A percentile compares a stretch with the other conserved stretches of the same genome.
These are phyloP conservation scores for Huntiella savannae DNA, from an alignment of 2,329 filamentous ascomycete genomes.

Conservation along the genomic window DNA sequence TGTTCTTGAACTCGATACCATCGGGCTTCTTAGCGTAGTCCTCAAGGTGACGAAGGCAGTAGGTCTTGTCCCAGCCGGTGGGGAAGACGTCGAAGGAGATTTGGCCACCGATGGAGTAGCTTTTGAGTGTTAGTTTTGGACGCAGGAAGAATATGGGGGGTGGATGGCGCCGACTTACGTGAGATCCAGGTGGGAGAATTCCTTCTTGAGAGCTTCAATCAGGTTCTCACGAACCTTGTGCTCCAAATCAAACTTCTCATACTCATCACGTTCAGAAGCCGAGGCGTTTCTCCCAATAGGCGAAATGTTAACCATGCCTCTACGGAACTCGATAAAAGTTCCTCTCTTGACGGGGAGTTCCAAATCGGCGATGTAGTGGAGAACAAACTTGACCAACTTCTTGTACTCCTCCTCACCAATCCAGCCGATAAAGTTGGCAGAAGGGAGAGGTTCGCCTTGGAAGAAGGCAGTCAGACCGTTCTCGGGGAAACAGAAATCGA, in stretches of 20 bases:
- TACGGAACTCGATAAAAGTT: constrained; percentile 75
- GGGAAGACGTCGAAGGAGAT: constrained; percentile 99
- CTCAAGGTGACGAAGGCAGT: constrained; percentile 78
- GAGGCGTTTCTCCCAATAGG: constrained; percentile 77
- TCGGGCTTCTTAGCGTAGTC: constrained; percentile 51
- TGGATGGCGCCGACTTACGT: constrained; percentile 39
- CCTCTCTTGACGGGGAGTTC: constrained; percentile 69
- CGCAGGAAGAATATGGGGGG: neutral
- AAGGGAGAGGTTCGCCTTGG: constrained; percentile 54
- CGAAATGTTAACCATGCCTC: constrained; percentile 77
- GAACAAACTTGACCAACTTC: constrained; percentile 52
- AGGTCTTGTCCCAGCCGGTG: constrained; percentile 94
- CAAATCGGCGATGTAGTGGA: constrained; percentile 70
- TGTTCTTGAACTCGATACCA: constrained; percentile 60
- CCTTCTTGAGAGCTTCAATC: constrained; percentile 55
- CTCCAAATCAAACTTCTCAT: constrained; percentile 60
- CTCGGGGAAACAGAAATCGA: constrained; percentile 96
- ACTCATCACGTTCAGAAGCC: constrained; percentile 61
- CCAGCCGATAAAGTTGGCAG: constrained; percentile 78
- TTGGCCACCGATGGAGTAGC: constrained; percentile 86
- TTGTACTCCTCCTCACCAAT: constrained; percentile 73
- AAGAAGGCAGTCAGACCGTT: constrained; percentile 89
- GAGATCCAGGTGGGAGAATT: constrained; percentile 66
- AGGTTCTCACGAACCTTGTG: constrained; percentile 60
- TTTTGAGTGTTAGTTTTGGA: constrained; percentile 18